A percentile compares a stretch with the other conserved stretches of the same genome.
phyloP scores from a whole-genome alignment of 1,139 yeast species.

The Protomyces gravidus region DNA sequence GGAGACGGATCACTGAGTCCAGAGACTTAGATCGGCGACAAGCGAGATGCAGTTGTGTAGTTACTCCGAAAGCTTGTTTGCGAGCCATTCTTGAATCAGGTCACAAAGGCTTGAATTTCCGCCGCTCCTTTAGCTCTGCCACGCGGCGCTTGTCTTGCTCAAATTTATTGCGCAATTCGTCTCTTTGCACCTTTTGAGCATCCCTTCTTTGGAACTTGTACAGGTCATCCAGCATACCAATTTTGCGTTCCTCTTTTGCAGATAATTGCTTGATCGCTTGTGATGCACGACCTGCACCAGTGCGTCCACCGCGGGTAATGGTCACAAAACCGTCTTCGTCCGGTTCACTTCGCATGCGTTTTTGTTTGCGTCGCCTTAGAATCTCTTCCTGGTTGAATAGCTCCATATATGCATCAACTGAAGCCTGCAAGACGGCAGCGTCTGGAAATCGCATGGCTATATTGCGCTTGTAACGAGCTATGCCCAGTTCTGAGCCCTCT shows the following conservation, averaged over 20 bases:
- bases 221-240: slow-evolving; percentile 84
- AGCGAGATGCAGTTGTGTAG: too few relatives aligned
- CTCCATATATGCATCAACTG: slow-evolving; percentile 57
- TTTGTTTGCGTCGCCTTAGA: slow-evolving; percentile 53
- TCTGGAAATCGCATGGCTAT: slow-evolving; percentile 39
- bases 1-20: too few relatives aligned
- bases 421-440: slow-evolving; percentile 47
- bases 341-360: slow-evolving; percentile 41
- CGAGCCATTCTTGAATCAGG: too few relatives aligned
- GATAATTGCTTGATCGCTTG: slow-evolving; percentile 36
- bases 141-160: slow-evolving; percentile 88
- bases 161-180: slow-evolving; percentile 73
- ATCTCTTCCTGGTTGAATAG: slow-evolving; percentile 71
- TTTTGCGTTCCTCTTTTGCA: slow-evolving; percentile 48
- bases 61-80: too few relatives aligned
- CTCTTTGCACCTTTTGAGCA: slow-evolving; percentile 86
- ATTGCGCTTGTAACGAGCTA: slow-evolving; percentile 6
- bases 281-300: slow-evolving; percentile 42
- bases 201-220: slow-evolving; percentile 95
- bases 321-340: slow-evolving; percentile 38
- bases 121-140: slow-evolving; percentile 68
- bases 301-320: slow-evolving; percentile 38
- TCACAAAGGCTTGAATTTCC: slow-evolving; percentile 48
- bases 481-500: slow-evolving; percentile 18
- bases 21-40: too few relatives aligned